Base-by-base conservation (phyloP, 1,284 basidiomycete species). In the Puccinia coronata region DNA sequence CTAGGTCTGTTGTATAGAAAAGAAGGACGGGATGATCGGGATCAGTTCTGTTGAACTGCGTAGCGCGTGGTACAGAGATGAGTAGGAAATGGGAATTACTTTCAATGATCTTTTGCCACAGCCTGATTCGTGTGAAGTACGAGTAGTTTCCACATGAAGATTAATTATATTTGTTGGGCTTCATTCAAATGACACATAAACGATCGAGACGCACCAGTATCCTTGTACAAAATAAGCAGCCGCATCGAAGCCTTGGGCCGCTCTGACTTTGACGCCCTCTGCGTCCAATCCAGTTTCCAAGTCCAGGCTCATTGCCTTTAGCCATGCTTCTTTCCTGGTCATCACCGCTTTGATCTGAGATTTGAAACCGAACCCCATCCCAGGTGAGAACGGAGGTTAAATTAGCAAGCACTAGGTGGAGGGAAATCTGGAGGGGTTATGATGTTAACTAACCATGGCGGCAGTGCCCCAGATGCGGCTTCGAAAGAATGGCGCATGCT, bases 201-300 rank as follows among this genome's bases (percentile, higher is more conserved):
- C 82, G 79, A 81, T 81, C 61, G 20, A 11, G 71, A 34, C 67
- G 43, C 28, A 51, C 73, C 82, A 78, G 83, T 84, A 83, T 82
- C 88, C 94, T 85, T 93, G 92, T 80, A 98, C 92, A 85, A 98
- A 97, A 84, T 91, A 93, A 83, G 92, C 94, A 8, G 94, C 94
- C 1, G 93, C 94, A 69, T 86, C 85, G 53, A 86, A 83, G 0
- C 89, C 96, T 86, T 98, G 94, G 0, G 94, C 95, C 12, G 96
- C 94, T 49, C 96, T 89, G 65, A 98, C 91, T 86, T 95, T 96
- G 82, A 91, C 91, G n/a, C 91, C 93, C 0, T 91, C 90, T 0
- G 94, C 94, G 85, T 99, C 96, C 6, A 99, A 89, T 0, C 96
- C 97, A 0, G 96, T 97, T 25, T 84, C 83, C 0, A 93, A 92